Evolutionary conservation across 345 rosid genomes (phyloP).

Genomic region (Aurinia saxatilis): DNA sequence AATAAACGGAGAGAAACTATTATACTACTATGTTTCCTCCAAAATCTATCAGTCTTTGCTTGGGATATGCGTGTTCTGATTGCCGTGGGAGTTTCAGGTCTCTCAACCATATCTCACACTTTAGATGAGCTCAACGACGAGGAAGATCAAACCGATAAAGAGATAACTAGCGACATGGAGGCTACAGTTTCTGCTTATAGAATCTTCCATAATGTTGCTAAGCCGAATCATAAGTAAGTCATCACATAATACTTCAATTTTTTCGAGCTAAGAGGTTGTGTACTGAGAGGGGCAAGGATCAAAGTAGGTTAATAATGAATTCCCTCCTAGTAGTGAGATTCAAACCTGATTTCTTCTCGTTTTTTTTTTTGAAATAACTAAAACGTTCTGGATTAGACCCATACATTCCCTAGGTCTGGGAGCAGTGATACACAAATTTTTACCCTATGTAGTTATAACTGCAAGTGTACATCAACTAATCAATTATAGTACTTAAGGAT

Average conservation of each 20-base stretch:
- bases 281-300: too few relatives aligned
- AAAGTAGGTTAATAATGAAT: too few relatives aligned
- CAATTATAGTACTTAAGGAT: too few relatives aligned
- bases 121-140: constrained; percentile 35
- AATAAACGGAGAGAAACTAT: constrained; percentile 67
- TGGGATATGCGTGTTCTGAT: constrained; percentile 87
- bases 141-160: constrained; percentile 39
- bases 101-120: constrained; percentile 61
- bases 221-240: constrained; percentile 41
- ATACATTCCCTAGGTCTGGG: too few relatives aligned
- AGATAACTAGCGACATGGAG: constrained; percentile 77
- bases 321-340: too few relatives aligned
- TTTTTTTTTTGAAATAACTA: too few relatives aligned
- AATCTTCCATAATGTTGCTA: constrained; percentile 56
- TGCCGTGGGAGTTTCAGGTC: constrained; percentile 53
- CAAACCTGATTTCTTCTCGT: not conserved
- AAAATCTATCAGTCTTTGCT: constrained; percentile 74
- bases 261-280: too few relatives aligned
- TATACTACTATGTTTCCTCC: too few relatives aligned
- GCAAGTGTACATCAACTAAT: too few relatives aligned
- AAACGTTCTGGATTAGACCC: too few relatives aligned
- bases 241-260: not conserved
- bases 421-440: too few relatives aligned
- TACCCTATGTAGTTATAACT: too few relatives aligned
- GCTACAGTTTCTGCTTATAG: constrained; percentile 61